phyloP scores from a whole-genome alignment of 2,329 filamentous ascomycete genomes.

The Diaporthe sp. region DNA sequence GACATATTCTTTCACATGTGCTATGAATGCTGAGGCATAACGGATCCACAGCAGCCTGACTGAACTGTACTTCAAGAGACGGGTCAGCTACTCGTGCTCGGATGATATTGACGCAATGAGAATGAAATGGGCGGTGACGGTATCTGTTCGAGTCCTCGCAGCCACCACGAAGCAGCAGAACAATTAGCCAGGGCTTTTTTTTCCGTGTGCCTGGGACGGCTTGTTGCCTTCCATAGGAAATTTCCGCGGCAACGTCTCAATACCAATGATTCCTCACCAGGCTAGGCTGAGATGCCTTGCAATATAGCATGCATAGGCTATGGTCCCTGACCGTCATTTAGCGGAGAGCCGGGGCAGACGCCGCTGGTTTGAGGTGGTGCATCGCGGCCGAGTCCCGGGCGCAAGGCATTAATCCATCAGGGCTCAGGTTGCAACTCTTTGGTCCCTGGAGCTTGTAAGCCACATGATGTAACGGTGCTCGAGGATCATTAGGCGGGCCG shows the following conservation, averaged over 20 bases:
- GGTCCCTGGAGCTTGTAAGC: constrained; percentile 8
- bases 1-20: background rate
- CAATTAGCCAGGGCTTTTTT: background rate
- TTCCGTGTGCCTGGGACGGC: background rate
- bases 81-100: no score
- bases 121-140: no score
- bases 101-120: background rate
- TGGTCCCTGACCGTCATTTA: background rate
- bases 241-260: background rate
- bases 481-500: background rate
- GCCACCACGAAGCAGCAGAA: background rate
- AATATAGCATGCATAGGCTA: background rate
- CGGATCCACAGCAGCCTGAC: background rate
- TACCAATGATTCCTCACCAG: background rate
- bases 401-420: background rate
- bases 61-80: background rate
- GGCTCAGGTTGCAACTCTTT: background rate
- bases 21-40: background rate
- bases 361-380: background rate
- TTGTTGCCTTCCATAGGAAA: background rate
- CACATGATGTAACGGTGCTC: constrained; percentile 19
- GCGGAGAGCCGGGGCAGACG: background rate
- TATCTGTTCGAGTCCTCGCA: no score
- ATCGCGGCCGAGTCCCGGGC: background rate
- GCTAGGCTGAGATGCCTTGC: background rate